Conservation (phyloP, 768 basidiomycete genomes). For the Sutorius australiensis region DNA sequence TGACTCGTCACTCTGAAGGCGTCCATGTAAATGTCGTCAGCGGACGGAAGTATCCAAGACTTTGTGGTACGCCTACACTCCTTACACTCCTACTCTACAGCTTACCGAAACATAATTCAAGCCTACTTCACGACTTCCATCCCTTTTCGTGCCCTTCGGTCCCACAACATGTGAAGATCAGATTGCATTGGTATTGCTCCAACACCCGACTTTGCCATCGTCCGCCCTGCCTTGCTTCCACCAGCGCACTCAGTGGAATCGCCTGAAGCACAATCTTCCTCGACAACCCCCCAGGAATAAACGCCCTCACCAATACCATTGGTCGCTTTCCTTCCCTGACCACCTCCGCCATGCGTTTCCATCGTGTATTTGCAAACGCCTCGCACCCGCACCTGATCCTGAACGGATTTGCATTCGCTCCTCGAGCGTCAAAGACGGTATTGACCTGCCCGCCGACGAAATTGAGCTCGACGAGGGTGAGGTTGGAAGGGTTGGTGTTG, state of each 20-base stretch:
- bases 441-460: conserved; percentile 10
- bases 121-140: background rate
- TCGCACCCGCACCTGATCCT: conserved; percentile 25
- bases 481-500: conserved; percentile 10
- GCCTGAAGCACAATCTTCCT: conserved; percentile 28
- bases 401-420: conserved; percentile 21
- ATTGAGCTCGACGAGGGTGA: conserved; percentile 26
- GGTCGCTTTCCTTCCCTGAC: conserved; percentile 11
- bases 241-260: conserved; percentile 20
- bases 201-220: conserved; percentile 1
- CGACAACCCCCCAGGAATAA: conserved; percentile 25
- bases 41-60: background rate
- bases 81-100: background rate
- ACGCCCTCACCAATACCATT: conserved; percentile 25
- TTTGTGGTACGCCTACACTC: background rate
- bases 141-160: background rate
- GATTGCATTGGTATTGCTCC: conserved; percentile 17
- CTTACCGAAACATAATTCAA: background rate
- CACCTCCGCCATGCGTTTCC: conserved; percentile 21
- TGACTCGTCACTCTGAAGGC: background rate
- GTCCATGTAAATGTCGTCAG: background rate
- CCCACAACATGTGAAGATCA: conserved; percentile 27
- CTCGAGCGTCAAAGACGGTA: conserved; percentile 17
- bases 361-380: conserved; percentile 18
- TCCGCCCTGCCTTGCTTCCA: background rate